Percentiles rank a stretch among this genome's conserved stretches.
These are phyloP conservation scores for Calonectria crousiana DNA, from an alignment of 2,329 filamentous ascomycete genomes.

Conservation along the genomic window DNA sequence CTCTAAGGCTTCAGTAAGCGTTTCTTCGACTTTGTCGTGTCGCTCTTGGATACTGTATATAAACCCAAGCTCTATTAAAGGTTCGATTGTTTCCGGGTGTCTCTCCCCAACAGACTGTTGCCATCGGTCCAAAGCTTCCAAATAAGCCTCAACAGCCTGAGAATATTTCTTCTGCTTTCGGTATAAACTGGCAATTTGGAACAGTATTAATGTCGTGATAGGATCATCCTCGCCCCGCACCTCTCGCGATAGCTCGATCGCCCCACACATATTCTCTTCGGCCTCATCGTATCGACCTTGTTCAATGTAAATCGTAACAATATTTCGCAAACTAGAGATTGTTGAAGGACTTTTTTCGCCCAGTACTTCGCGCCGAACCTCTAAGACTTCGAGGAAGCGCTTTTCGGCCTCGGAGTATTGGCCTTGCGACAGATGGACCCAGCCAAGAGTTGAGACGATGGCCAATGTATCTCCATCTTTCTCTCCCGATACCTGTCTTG, in stretches of 20 bases:
- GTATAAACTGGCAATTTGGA: background rate
- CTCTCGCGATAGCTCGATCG: background rate
- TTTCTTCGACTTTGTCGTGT: background rate
- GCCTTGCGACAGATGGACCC: fast-evolving
- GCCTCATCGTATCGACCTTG: background rate
- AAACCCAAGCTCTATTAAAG: background rate
- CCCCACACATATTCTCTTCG: background rate
- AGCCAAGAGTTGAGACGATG: background rate
- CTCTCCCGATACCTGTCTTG: background rate
- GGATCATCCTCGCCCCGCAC: background rate
- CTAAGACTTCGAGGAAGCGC: background rate
- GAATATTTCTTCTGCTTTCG: background rate
- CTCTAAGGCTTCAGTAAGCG: background rate
- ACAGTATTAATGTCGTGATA: background rate
- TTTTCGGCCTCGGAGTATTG: background rate
- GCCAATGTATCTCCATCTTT: background rate
- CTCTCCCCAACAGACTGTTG: background rate
- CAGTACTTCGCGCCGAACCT: background rate
- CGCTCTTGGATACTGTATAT: background rate
- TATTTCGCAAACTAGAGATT: fast-evolving
- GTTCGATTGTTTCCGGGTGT: background rate
- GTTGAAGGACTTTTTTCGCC: background rate
- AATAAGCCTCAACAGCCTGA: background rate
- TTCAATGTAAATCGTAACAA: fast-evolving
- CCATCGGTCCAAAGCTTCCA: background rate